A percentile compares a stretch with the other conserved stretches of the same genome.
Evolutionary conservation across 306 rosid species (phyloP).

Genomic region (Gastrolobium bilobum): DNA sequence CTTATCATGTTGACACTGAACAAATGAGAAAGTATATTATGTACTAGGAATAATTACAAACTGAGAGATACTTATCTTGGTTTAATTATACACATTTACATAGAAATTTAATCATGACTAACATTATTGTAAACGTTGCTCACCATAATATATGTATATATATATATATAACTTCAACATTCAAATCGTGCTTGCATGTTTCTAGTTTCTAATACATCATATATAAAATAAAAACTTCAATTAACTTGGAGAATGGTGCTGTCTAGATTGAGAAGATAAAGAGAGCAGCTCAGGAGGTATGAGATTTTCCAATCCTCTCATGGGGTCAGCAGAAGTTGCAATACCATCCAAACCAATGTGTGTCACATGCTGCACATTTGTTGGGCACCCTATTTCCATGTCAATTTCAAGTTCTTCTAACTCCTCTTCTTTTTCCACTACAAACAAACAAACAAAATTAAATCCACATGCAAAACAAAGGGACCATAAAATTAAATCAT

Average conservation of each 20-base stretch:
- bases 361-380: constrained; percentile 95
- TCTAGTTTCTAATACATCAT: constrained; percentile 30
- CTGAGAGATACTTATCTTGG: constrained; percentile 17
- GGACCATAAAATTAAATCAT: not conserved
- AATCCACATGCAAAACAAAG: not conserved
- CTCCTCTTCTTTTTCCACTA: constrained; percentile 78
- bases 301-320: constrained; percentile 68
- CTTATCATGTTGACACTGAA: not conserved
- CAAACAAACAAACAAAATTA: not conserved
- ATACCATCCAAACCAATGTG: constrained; percentile 91
- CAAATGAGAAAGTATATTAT: not conserved
- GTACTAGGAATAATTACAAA: constrained; percentile 29
- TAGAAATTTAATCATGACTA: constrained; percentile 37
- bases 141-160: constrained; percentile 28
- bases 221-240: not conserved
- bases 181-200: not conserved
- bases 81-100: constrained; percentile 48
- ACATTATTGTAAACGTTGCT: constrained; percentile 20
- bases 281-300: constrained; percentile 60
- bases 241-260: constrained; percentile 43
- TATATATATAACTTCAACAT: constrained; percentile 16
- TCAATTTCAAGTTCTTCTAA: constrained; percentile 64
- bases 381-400: constrained; percentile 94
- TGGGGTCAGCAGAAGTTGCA: constrained; percentile 49
- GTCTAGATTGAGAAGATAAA: constrained; percentile 58